phyloP scores from a whole-genome alignment of 1,284 basidiomycete genomes.

The Heterobasidion occidentale region DNA sequence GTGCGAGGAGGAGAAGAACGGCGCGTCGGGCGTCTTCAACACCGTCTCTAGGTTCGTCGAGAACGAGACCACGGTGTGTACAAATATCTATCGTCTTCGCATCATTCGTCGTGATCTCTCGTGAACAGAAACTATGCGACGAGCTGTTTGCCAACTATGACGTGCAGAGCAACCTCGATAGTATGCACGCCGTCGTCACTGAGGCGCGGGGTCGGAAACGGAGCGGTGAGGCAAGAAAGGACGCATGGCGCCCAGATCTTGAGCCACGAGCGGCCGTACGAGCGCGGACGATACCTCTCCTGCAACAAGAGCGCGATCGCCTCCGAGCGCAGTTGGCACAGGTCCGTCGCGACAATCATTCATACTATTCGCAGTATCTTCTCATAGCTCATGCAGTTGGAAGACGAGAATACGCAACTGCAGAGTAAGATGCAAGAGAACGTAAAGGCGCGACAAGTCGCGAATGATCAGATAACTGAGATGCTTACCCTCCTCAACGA shows the following conservation, averaged over 20 bases:
- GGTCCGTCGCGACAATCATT: slow-evolving; percentile 25
- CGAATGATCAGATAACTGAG: slow-evolving; percentile 35
- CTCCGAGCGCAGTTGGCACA: slow-evolving; percentile 41
- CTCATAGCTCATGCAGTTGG: slow-evolving; percentile 32
- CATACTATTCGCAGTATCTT: not conserved
- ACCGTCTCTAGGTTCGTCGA: slow-evolving; percentile 65
- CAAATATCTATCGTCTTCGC: not conserved
- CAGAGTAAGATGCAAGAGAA: slow-evolving; percentile 43
- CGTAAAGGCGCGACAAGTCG: slow-evolving; percentile 33
- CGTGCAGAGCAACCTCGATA: slow-evolving; percentile 60
- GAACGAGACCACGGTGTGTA: slow-evolving; percentile 48
- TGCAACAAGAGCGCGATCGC: slow-evolving; percentile 46
- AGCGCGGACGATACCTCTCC: slow-evolving; percentile 50
- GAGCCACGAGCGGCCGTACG: slow-evolving; percentile 52
- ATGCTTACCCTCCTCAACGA: slow-evolving; percentile 48
- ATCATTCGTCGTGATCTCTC: slow-evolving; percentile 1
- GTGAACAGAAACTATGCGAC: slow-evolving; percentile 31
- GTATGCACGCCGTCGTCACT: slow-evolving; percentile 56
- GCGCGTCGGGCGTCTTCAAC: slow-evolving; percentile 56
- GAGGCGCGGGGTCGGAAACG: slow-evolving; percentile 62
- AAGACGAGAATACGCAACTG: slow-evolving; percentile 42
- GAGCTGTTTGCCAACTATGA: slow-evolving; percentile 56
- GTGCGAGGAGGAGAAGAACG: slow-evolving; percentile 66
- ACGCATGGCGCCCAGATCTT: slow-evolving; percentile 55
- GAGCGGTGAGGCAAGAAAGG: slow-evolving; percentile 34